Conservation (phyloP, 306 rosid species). For the Prunus mira region DNA sequence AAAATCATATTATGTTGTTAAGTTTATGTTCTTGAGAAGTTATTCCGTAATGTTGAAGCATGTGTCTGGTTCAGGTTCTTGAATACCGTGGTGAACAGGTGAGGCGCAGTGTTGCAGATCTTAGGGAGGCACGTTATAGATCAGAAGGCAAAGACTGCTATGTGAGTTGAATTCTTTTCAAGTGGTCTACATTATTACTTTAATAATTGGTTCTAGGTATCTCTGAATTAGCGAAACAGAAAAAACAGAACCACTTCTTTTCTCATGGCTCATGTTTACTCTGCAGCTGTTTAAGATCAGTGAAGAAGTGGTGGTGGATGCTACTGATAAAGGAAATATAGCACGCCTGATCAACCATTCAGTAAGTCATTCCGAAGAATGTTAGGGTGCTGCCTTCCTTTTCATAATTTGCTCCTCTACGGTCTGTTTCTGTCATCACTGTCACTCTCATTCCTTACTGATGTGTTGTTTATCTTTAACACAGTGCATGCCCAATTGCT, state of each 20-base stretch:
- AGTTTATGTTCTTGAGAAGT: not conserved
- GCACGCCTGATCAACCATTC: conserved; percentile 98
- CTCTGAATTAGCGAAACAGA: no score
- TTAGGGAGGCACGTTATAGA: conserved; percentile 88
- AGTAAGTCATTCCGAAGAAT: conserved; percentile 42
- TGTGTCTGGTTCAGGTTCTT: conserved; percentile 66
- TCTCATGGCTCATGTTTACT: conserved; percentile 18
- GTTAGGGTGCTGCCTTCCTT: not conserved
- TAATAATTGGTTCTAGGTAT: not conserved
- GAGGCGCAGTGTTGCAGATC: conserved; percentile 83
- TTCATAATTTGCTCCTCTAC: not conserved
- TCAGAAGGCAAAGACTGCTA: conserved; percentile 90
- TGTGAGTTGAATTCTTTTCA: conserved; percentile 44
- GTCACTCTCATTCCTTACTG: conserved; percentile 8
- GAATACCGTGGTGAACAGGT: conserved; percentile 99
- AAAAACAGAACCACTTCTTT: not conserved
- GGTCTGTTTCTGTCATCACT: not conserved
- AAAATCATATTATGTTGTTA: not conserved
- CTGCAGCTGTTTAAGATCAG: conserved; percentile 94
- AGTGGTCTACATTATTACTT: not conserved
- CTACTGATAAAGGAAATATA: conserved; percentile 97
- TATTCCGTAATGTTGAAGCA: conserved; percentile 1
- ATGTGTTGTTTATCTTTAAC: conserved; percentile 1
- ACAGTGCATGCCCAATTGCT: conserved; percentile 98
- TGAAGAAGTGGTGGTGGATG: conserved; percentile 99